phyloP scores from a whole-genome alignment of 2,329 filamentous ascomycete genomes.

The Arthrobotrys megalospora region DNA sequence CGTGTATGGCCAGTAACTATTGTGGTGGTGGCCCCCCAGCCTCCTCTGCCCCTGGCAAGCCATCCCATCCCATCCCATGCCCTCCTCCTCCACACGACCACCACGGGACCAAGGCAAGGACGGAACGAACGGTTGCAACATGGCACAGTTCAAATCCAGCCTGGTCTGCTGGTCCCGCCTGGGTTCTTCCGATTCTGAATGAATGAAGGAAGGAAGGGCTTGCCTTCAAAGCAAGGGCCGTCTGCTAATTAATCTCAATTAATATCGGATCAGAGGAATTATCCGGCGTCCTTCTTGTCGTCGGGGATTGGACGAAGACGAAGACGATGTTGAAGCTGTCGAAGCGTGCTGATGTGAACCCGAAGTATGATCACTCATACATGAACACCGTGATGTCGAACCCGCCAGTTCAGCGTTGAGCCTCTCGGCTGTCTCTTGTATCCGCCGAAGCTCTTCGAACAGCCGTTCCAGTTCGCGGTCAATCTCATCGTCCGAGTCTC shows the following conservation, averaged over 20 bases:
- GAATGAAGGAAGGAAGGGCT: neutral
- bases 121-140: constrained; percentile 6
- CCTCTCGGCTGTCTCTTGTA: constrained; percentile 31
- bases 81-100: constrained; percentile 7
- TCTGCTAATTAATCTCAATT: constrained; percentile 33
- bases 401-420: constrained; percentile 22
- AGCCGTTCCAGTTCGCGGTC: constrained; percentile 40
- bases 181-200: constrained; percentile 23
- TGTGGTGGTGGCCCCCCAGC: constrained; percentile 23
- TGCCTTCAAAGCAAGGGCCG: constrained; percentile 20
- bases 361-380: neutral
- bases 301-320: neutral
- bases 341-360: neutral
- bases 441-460: constrained; percentile 37
- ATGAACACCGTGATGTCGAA: constrained; percentile 11
- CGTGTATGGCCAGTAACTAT: no score
- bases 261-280: constrained; percentile 41
- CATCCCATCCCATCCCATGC: constrained; percentile 16
- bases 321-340: neutral
- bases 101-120: neutral
- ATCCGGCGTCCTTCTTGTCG: constrained; percentile 24
- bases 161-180: neutral
- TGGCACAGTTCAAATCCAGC: constrained; percentile 2
- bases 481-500: constrained; percentile 30
- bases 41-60: constrained; percentile 36